Conservation (phyloP, 371 early-diverging fungal genomes). For the Fennellomyces sp. region DNA sequence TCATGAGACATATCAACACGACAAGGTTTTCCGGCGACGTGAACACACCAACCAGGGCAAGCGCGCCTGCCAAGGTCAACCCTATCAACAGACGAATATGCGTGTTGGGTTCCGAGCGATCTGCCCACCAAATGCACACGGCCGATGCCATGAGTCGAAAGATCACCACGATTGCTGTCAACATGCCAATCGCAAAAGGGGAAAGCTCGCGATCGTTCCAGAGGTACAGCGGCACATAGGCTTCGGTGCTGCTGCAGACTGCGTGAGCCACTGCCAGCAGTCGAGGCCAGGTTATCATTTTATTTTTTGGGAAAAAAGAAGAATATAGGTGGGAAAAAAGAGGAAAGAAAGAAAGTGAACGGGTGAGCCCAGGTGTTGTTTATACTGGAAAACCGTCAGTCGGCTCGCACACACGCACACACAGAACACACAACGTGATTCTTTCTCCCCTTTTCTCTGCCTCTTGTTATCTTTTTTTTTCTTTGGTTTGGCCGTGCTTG, state of each 20-base stretch:
- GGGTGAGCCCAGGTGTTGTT: background rate
- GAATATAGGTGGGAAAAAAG: background rate
- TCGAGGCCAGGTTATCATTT: conserved; percentile 12
- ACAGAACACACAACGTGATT: background rate
- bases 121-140: conserved; percentile 10
- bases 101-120: conserved; percentile 4
- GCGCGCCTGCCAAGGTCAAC: conserved; percentile 4
- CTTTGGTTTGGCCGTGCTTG: background rate
- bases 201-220: conserved; percentile 7
- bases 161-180: conserved; percentile 11
- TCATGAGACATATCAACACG: background rate
- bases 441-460: background rate
- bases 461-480: background rate
- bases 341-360: background rate
- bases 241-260: conserved; percentile 6
- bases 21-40: background rate
- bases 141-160: conserved; percentile 8
- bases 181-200: conserved; percentile 15
- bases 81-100: conserved; percentile 4
- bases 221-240: conserved; percentile 12
- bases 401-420: background rate
- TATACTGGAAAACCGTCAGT: background rate
- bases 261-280: conserved; percentile 13
- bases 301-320: background rate
- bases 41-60: conserved; percentile 5